Conservation (phyloP, 306 rosid genomes). For the Begonia masoniana region DNA sequence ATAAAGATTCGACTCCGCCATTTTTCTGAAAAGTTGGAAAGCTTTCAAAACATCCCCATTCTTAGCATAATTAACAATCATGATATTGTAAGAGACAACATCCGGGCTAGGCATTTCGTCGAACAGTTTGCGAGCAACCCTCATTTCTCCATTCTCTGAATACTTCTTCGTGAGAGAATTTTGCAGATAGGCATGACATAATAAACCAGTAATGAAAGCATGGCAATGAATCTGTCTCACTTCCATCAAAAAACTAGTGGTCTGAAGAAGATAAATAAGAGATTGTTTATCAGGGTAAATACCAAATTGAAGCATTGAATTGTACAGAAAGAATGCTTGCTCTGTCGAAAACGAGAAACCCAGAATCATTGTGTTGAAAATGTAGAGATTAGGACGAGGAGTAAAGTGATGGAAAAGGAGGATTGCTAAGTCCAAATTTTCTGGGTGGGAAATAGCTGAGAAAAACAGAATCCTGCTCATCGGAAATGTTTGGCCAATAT, state of each 20-base stretch:
- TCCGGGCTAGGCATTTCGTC: constrained; percentile 15
- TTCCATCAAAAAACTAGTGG: constrained; percentile 18
- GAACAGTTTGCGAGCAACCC: constrained; percentile 25
- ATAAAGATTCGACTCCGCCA: constrained; percentile 23
- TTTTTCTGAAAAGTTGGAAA: constrained; percentile 22
- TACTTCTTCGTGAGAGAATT: constrained; percentile 27
- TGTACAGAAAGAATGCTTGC: constrained; percentile 26
- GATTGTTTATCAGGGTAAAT: constrained; percentile 34
- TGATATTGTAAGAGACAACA: constrained; percentile 33
- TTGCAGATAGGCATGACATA: constrained; percentile 24
- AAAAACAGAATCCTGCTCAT: constrained; percentile 56
- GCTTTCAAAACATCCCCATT: constrained; percentile 23
- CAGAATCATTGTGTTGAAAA: constrained; percentile 39
- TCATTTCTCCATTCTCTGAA: constrained; percentile 21
- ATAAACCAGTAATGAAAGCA: constrained; percentile 32
- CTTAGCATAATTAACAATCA: constrained; percentile 32
- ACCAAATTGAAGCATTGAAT: constrained; percentile 23
- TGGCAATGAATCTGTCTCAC: constrained; percentile 38
- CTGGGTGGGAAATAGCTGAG: constrained; percentile 37
- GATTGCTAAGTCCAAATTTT: constrained; percentile 33
- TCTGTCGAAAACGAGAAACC: constrained; percentile 21
- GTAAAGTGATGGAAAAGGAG: constrained; percentile 35
- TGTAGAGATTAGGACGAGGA: constrained; percentile 42
- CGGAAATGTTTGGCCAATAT: constrained; percentile 43
- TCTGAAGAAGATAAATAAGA: constrained; percentile 27